Evolutionary conservation across 345 rosid species (phyloP).

Genomic region (Pseudoturritis turrita): DNA sequence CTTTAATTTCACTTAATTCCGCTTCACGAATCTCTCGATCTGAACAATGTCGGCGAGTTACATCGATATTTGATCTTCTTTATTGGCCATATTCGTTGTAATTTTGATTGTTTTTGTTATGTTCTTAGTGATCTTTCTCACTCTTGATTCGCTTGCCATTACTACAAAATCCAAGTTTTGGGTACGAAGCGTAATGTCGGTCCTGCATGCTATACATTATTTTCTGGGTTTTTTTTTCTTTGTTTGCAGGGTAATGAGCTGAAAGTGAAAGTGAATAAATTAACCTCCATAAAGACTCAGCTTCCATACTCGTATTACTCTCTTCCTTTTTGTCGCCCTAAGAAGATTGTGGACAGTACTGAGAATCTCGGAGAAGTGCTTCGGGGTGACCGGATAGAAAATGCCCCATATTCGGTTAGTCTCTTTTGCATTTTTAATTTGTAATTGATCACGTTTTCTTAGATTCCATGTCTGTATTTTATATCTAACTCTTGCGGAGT

Average conservation of each 20-base stretch:
- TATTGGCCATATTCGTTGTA: background rate
- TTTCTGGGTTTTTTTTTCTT: background rate
- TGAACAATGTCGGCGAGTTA: conserved; percentile 22
- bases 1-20: background rate
- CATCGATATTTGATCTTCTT: background rate
- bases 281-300: conserved; percentile 92
- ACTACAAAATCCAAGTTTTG: background rate
- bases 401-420: conserved; percentile 81
- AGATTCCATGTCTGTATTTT: background rate
- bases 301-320: conserved; percentile 91
- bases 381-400: conserved; percentile 97
- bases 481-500: conserved; percentile 1
- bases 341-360: conserved; percentile 80
- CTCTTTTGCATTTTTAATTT: background rate
- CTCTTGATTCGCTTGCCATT: background rate
- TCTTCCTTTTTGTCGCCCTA: conserved; percentile 72
- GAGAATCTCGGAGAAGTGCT: conserved; percentile 99
- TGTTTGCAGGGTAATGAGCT: conserved; percentile 66
- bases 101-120: background rate
- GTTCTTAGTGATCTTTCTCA: background rate
- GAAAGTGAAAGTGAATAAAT: conserved; percentile 88
- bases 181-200: background rate
- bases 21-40: conserved; percentile 2
- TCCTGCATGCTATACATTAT: background rate
- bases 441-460: background rate